Conservation (phyloP, 148 eudicot genomes). For the Spergularia bocconei region DNA sequence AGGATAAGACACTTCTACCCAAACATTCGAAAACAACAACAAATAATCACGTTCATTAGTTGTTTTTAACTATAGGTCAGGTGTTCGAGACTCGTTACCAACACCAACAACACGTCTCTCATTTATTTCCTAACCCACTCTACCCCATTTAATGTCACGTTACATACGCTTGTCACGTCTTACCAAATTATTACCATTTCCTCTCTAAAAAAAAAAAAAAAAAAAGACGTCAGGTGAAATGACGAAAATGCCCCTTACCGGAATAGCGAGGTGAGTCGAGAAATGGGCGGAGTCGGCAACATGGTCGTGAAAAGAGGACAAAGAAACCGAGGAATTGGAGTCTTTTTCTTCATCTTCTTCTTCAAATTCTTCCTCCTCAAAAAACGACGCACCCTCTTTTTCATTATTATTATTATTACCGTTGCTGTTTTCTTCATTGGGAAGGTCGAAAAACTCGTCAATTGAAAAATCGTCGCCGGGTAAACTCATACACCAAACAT, state of each 20-base stretch:
- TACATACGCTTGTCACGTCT: not conserved
- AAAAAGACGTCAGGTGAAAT: not conserved
- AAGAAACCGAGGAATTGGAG: conserved; percentile 34
- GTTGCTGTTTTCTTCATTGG: conserved; percentile 40
- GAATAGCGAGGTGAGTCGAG: conserved; percentile 49
- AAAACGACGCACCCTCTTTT: not conserved
- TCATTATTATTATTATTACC: conserved; percentile 6
- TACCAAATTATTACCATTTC: not conserved
- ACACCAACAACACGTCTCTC: too few relatives aligned
- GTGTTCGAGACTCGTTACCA: too few relatives aligned
- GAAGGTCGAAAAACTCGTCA: conserved; percentile 71
- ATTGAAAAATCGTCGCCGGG: conserved; percentile 64
- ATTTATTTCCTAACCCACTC: too few relatives aligned
- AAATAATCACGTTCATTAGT: too few relatives aligned
- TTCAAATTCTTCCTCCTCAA: conserved; percentile 13
- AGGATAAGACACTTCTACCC: not conserved
- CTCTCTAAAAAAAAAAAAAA: not conserved
- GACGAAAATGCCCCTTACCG: conserved; percentile 46
- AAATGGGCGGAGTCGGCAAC: conserved; percentile 34
- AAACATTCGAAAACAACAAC: too few relatives aligned
- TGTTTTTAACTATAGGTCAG: too few relatives aligned
- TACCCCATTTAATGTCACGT: too few relatives aligned
- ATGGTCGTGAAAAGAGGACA: conserved; percentile 44
- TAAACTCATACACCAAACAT: conserved; percentile 35
- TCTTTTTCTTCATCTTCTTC: conserved; percentile 42